Evolutionary conservation across 2,329 filamentous ascomycete species (phyloP).

Genomic region (Calycina herbarum): DNA sequence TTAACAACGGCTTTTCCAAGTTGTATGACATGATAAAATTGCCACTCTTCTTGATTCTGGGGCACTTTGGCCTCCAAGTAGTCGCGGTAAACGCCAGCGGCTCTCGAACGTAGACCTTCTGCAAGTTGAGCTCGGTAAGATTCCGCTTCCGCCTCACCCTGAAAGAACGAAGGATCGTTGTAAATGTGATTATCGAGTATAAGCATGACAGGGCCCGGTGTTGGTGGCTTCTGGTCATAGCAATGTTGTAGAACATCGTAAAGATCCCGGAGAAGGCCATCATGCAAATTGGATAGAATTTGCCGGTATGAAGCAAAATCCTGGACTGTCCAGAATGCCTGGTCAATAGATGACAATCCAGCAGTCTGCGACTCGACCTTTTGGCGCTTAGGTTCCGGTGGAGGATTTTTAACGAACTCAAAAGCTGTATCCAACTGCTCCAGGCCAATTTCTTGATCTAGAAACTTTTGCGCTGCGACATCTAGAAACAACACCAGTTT

Average conservation of each 20-base stretch:
- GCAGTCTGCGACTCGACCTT: constrained; percentile 37
- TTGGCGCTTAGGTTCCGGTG: constrained; percentile 57
- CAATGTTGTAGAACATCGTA: constrained; percentile 85
- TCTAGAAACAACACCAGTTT: constrained; percentile 81
- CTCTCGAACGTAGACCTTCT: constrained; percentile 72
- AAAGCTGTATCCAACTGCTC: constrained; percentile 84
- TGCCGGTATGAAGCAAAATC: constrained; percentile 74
- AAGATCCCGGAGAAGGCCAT: constrained; percentile 80
- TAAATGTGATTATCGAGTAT: constrained; percentile 82
- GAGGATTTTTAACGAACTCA: constrained; percentile 73
- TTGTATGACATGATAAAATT: constrained; percentile 87
- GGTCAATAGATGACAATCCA: constrained; percentile 56
- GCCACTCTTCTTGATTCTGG: constrained; percentile 77
- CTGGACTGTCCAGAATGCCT: constrained; percentile 65
- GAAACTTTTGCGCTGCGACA: constrained; percentile 79
- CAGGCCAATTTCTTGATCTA: constrained; percentile 77
- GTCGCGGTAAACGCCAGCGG: constrained; percentile 75
- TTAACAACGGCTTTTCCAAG: constrained; percentile 84
- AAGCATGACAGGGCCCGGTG: constrained; percentile 74
- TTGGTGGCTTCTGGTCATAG: constrained; percentile 84
- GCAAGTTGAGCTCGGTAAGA: constrained; percentile 71
- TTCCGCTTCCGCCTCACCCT: constrained; percentile 66
- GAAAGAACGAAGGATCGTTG: constrained; percentile 72
- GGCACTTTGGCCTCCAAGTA: constrained; percentile 81
- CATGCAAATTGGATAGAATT: constrained; percentile 72